phyloP scores from a whole-genome alignment of 1,139 yeast genomes.

The Protomyces lactucae-debilis region DNA sequence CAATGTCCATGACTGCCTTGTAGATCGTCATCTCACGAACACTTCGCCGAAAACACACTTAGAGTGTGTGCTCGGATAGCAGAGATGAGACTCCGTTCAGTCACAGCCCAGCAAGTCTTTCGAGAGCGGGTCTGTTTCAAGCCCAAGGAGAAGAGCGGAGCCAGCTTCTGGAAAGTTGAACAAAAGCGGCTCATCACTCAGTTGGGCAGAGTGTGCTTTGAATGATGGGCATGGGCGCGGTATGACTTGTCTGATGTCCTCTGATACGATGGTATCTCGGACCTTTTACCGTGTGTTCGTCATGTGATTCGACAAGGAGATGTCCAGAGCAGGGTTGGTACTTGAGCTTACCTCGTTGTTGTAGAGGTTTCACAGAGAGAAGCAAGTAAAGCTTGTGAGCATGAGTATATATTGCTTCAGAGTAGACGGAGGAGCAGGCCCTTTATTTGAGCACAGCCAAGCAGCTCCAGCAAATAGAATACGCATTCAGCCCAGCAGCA shows the following conservation, averaged over 20 bases:
- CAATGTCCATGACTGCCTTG: neutral
- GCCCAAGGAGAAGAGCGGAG: neutral
- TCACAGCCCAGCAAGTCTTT: neutral
- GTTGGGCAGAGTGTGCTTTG: too few relatives aligned
- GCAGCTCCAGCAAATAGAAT: too few relatives aligned
- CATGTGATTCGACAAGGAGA: neutral
- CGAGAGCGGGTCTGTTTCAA: neutral
- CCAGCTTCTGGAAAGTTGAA: neutral
- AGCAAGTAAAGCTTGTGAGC: too few relatives aligned
- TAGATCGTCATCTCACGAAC: neutral
- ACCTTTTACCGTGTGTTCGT: neutral
- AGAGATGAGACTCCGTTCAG: slow-evolving; percentile 3
- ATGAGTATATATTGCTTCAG: too few relatives aligned
- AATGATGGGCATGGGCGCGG: neutral
- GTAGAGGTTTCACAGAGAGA: too few relatives aligned
- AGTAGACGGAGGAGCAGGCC: too few relatives aligned
- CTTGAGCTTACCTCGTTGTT: too few relatives aligned
- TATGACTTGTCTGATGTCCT: neutral
- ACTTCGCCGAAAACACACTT: neutral
- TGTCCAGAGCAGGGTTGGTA: too few relatives aligned
- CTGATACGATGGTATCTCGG: neutral
- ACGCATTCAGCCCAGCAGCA: too few relatives aligned
- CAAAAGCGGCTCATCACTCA: neutral
- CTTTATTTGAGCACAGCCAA: too few relatives aligned
- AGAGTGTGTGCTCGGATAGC: neutral